Percentiles rank a stretch among this genome's conserved stretches.
These are phyloP conservation scores for Dimocarpus longan DNA, from an alignment of 345 rosid genomes.

Conservation along the genomic window DNA sequence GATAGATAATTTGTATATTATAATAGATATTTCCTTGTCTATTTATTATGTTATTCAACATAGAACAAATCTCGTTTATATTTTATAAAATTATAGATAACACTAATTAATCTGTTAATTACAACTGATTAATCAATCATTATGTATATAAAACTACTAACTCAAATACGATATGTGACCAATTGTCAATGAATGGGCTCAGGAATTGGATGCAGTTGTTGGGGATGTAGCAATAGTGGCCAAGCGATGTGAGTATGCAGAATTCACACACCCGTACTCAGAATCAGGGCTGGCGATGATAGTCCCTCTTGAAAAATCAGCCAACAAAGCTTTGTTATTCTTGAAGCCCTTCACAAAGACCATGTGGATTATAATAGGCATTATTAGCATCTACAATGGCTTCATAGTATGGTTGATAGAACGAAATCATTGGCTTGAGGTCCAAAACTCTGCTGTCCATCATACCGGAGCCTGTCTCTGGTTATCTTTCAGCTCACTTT, in stretches of 20 bases:
- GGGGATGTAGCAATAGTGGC: constrained; percentile 25
- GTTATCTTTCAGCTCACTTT: constrained; percentile 30
- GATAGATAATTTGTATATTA: no score
- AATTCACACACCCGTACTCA: constrained; percentile 32
- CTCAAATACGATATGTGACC: no score
- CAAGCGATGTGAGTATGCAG: constrained; percentile 13
- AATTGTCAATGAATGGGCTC: not conserved
- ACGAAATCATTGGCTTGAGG: constrained; percentile 10
- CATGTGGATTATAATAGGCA: constrained; percentile 24
- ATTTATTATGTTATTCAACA: no score
- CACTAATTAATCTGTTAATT: no score
- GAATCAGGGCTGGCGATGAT: constrained; percentile 29
- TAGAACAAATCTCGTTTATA: no score
- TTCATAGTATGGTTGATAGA: constrained; percentile 33
- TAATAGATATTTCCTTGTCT: no score
- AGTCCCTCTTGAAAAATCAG: constrained; percentile 13
- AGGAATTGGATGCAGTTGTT: constrained; percentile 22
- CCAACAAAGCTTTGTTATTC: constrained; percentile 23
- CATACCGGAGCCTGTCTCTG: constrained; percentile 27
- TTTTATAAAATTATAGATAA: no score
- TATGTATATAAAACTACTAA: no score
- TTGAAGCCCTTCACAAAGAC: constrained; percentile 25
- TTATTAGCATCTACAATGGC: constrained; percentile 28
- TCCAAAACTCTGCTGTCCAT: constrained; percentile 9
- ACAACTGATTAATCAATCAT: no score